Evolutionary conservation across 2,329 filamentous ascomycete genomes (phyloP), one percentile per base, ranked within the genome.

Genomic region (Trichoderma citrinoviride): DNA sequence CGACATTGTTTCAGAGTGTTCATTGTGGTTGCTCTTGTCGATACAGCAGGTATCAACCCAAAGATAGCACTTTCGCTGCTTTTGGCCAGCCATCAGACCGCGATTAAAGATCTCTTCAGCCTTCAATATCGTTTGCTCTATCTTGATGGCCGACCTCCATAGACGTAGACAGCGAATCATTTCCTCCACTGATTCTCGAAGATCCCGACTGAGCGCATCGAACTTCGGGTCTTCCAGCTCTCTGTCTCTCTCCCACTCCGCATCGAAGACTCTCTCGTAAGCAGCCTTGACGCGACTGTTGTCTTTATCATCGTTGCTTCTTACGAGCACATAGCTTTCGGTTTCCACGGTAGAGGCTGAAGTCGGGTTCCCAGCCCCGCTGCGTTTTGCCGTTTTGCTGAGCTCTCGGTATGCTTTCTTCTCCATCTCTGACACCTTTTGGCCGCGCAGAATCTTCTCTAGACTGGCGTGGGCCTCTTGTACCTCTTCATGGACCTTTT

Each of bases 121-220:
- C 7, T 63, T 53, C 1, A 55, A n/a, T n/a, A 66, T 66, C 7
- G 63, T 46, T 15, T 67, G 60, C 29, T 57, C 52, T 2, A 67
- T 52, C 23, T 67, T 66, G 50, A 65, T 66, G 52, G 65, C 65
- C 7, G 65, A 66, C 47, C 49, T 66, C 65, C 65, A 66, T 14
- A 54, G 44, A 17, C 62, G 65, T 29, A 66, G 19, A 21, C 61
- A 57, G 19, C 46, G 27, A 43, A 66, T 29, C 61, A 66, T 43
- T 12, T 44, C 62, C 19, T 66, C 65, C 19, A 65, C 61, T 10
- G 47, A 3, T 7, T 61, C 61, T 12, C 53, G 47, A 17, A 66
- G 65, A 55, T 64, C 61, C 2, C 53, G 49, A 15, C 27, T 54
- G 5, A 62, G 60, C 3, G 60, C 15, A 29, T 62, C 60, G 15